Base-by-base conservation (phyloP, 257 asterid species). In the Scutellaria galericulata region DNA sequence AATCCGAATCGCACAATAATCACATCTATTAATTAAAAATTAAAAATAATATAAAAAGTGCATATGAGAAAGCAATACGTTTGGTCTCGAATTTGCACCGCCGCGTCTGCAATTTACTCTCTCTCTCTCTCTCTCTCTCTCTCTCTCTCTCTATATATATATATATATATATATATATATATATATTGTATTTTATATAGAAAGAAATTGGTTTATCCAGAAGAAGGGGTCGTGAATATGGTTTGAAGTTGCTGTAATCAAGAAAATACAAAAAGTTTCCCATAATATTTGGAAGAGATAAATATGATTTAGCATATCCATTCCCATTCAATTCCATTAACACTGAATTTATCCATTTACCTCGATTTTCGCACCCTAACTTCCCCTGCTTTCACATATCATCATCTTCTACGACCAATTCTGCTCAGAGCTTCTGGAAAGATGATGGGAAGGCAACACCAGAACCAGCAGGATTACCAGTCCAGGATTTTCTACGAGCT, bases 261-360 rank as follows among this genome's bases (percentile, higher is more conserved):
- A n/a, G 6, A 14, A 48, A 66, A 41, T 4, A 15, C 53, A 20
- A 40, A 56, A n/a, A 31, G 44, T 31, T 53, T 53, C 79, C 70
- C 18, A 50, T 59, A 68, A 22, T n/a, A 54, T 62, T 62, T 69
- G 60, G 42, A 76, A 61, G 22, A 22, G 80, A 76, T 76, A 69
- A 76, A 70, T 63, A 76, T 54, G 70, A 24, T 40, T 41, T 45
- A 22, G 46, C 37, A 24, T 54, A 73, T 73, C 73, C 67, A 65
- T 74, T 66, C 31, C 37, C 37, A 64, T 57, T 22, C 1, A 64
- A 47, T 51, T 13, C 65, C 71, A 64, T 57, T 22, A 14, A 58
- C 45, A 22, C 70, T 48, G 7, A 68, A 40, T 80, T 68, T 89
- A 84, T 87, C 96, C 88, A 72, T 63, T 88, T 31, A 78, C 85